Base-by-base conservation (phyloP, 2,329 filamentous ascomycete genomes). In the Fusarium floridanum region DNA sequence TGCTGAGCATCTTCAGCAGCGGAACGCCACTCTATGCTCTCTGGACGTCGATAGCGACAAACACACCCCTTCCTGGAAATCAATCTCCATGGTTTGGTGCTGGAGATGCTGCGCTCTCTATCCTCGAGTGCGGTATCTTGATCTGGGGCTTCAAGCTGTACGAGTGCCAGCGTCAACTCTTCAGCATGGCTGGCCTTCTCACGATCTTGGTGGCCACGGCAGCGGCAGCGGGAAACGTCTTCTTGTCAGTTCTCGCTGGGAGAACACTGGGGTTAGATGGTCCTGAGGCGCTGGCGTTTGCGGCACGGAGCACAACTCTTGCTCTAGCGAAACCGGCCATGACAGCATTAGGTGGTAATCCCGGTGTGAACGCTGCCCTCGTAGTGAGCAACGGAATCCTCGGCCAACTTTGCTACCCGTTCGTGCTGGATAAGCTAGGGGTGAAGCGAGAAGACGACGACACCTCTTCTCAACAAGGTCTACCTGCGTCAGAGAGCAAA, bases 111-210 rank as follows among this genome's bases (percentile, higher is more conserved):
- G 87, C 87, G 0, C 81, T 85, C 2, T 85, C 86, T 0, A 77
- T 89, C 4, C 85, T 89, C 4, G 86, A 88, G 74, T 84, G 85
- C 5, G 87, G 87, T 12, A 87, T 89, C 27, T 82, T 88, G 4
- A 82, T 84, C 5, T 89, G 87, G 87, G 87, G 87, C 0, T 84
- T 89, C 72, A 89, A 89, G 78, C 81, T 89, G 5, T 88, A 85
- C 73, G 86, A 88, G 71, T 88, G 86, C 77, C 85, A 86, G 5
- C 70, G 74, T 3, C 85, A 86, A 60, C 81, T 89, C 2, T 82
- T 86, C 55, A 87, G 85, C 24, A 73, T 81, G 1, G 83, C 83
- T 0, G 87, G 87, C 0, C 41, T 85, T 6, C 78, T 84, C 3
- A 83, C 85, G 0, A 71, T 85, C 6, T 8, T 83, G 5, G 78